Conservation (phyloP, 106 monocot species). For the Allium fistulosum region DNA sequence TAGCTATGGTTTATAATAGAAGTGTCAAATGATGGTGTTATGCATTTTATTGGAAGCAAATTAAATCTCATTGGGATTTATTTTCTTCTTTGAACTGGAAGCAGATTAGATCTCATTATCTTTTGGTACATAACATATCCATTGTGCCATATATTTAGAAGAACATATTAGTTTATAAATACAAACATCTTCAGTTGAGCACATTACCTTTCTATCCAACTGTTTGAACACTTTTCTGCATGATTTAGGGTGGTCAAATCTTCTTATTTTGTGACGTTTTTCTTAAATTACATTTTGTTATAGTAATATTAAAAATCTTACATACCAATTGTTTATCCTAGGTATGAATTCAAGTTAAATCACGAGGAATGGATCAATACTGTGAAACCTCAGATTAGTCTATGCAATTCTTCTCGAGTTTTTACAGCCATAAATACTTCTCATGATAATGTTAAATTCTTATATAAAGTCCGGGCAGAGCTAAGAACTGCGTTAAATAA, state of each 20-base stretch:
- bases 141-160: no score
- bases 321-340: slow-evolving; percentile 5
- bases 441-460: slow-evolving; percentile 63
- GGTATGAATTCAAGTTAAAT: slow-evolving; percentile 91
- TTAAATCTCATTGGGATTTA: no score
- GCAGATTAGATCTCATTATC: no score
- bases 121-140: no score
- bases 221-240: background rate
- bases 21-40: no score
- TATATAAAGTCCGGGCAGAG: slow-evolving; percentile 78
- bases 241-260: background rate
- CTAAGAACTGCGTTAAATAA: slow-evolving; percentile 67
- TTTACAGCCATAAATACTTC: slow-evolving; percentile 53
- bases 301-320: no score
- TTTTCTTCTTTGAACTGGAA: no score
- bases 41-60: no score
- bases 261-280: no score
- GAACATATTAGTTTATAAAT: no score
- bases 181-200: background rate
- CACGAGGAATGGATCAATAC: slow-evolving; percentile 81
- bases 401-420: slow-evolving; percentile 52
- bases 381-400: slow-evolving; percentile 61
- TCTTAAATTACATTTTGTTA: no score
- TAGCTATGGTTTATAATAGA: no score
- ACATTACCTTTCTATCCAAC: background rate